Evolutionary conservation across 352 stramenopile species (phyloP), one percentile per base, ranked within the genome.

Genomic region (Pythium chondricola): DNA sequence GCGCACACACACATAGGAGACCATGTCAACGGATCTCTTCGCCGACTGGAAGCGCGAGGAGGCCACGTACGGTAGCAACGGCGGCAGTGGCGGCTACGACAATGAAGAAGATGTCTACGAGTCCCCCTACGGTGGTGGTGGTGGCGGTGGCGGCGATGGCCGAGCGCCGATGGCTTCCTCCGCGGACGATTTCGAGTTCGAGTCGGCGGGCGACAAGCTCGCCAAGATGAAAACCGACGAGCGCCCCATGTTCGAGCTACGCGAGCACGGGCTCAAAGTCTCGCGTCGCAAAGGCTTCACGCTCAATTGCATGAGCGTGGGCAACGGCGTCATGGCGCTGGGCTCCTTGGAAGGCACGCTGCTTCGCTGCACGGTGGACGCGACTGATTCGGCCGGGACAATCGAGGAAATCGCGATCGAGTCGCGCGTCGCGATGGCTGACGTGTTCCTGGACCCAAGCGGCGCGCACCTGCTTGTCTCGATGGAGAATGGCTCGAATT

Each of bases 321-420:
- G 80, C 43, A 94, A 91, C 49, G 73, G 75, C 20, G 61, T 89
- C 37, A 80, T 94, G 62, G 79, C 74, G 35, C 83, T 94, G 48
- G 83, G 83, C 0, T 94, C 83, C 13, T 68, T 86, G 40, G 83
- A 94, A 44, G 83, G 83, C 9, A 75, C 87, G 62, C 61, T 94
- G 18, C 52, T 94, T 35, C 76, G 83, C 17, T 94, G 83, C 54
- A 79, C 80, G 0, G 77, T 82, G 11, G 80, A 92, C 32, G 65
- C 80, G 20, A 94, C 83, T 2, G 83, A 94, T 54, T 86, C 74
- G 44, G 58, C 55, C 14, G 77, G 80, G 2, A 55, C 63, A 0
- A 65, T 95, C 27, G 83, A 95, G 49, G 83, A 95, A 60, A 93
- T 95, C 63, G 89, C 88, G 75, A 91, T 95, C 48, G 83, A 95